Evolutionary conservation across 129 eudicot species (phyloP).

Genomic region (Glebionis coronaria): DNA sequence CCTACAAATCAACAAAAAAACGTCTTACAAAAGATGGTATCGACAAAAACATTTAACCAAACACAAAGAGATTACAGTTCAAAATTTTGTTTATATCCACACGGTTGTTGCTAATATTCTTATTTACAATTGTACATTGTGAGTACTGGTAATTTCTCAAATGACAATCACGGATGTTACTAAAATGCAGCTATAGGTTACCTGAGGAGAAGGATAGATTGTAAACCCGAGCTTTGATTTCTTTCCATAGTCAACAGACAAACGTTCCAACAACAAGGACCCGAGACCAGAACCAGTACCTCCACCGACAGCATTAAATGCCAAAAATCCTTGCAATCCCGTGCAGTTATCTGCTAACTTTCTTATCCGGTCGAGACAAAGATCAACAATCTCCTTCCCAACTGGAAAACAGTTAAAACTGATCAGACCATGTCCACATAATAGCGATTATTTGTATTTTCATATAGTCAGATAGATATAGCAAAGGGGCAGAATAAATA

Average conservation of each 20-base stretch:
- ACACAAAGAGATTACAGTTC: background rate
- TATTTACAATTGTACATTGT: no score
- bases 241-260: constrained; percentile 98
- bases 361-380: constrained; percentile 87
- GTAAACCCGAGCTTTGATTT: constrained; percentile 99
- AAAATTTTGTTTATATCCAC: background rate
- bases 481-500: background rate
- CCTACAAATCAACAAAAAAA: constrained; percentile 6
- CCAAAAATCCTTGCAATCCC: constrained; percentile 95
- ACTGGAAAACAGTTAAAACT: constrained; percentile 43
- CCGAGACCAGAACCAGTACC: constrained; percentile 99
- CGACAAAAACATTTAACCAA: background rate
- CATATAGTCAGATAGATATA: background rate
- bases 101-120: background rate
- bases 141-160: no score
- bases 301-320: constrained; percentile 96
- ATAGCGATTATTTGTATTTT: background rate
- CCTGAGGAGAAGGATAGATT: constrained; percentile 99
- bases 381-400: constrained; percentile 92
- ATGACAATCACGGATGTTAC: background rate
- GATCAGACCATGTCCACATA: constrained; percentile 3
- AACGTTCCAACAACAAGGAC: constrained; percentile 88
- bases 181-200: constrained; percentile 9
- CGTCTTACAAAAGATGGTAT: no score
- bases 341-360: constrained; percentile 98